phyloP scores from a whole-genome alignment of 78 protist species.

The Dictyostelium capitatum region DNA sequence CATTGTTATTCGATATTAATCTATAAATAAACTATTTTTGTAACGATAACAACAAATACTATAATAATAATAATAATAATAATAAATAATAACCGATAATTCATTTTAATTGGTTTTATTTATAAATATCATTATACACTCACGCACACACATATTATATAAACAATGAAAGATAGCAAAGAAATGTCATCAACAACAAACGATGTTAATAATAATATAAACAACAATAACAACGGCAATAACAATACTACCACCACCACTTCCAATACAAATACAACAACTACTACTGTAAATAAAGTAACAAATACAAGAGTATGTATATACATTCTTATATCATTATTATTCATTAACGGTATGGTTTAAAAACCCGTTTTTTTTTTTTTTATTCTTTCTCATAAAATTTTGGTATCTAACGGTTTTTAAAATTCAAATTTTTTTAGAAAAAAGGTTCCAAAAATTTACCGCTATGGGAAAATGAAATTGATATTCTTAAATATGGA shows the following conservation, averaged over 20 bases:
- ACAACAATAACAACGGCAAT: not conserved
- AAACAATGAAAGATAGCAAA: not conserved
- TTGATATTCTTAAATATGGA: not conserved
- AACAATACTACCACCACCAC: not conserved
- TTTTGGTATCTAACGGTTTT: not conserved
- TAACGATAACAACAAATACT: too few relatives aligned
- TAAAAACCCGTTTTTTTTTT: not conserved
- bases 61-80: too few relatives aligned
- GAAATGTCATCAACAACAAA: not conserved
- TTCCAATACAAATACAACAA: not conserved
- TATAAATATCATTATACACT: not conserved
- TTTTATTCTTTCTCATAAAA: not conserved
- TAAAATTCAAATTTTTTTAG: not conserved
- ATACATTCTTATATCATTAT: not conserved
- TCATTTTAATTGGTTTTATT: slow-evolving; percentile 9
- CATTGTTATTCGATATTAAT: too few relatives aligned
- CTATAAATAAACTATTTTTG: too few relatives aligned
- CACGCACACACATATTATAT: not conserved
- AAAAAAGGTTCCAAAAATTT: slow-evolving; percentile 1
- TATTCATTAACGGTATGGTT: not conserved
- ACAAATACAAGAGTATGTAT: not conserved
- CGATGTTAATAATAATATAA: not conserved
- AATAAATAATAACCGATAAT: not conserved
- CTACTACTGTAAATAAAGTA: not conserved
- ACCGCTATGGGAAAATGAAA: slow-evolving; percentile 2